phyloP scores from a whole-genome alignment of 2,329 filamentous ascomycete species.

The Claviceps quebecensis region DNA sequence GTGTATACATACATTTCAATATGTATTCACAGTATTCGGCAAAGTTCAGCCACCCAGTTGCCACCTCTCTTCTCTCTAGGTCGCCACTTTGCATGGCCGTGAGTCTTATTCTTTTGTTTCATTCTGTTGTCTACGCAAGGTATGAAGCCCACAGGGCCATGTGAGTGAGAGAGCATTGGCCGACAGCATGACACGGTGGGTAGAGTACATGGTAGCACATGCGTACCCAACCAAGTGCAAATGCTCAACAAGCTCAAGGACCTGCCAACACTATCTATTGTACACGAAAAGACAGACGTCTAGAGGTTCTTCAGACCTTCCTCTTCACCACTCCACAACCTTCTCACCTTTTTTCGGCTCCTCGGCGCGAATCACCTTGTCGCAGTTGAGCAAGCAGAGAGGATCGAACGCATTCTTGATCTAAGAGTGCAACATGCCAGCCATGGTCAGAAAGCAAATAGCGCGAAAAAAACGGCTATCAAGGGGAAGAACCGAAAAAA shows the following conservation, averaged over 20 bases:
- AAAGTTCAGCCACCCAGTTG: too few species aligned
- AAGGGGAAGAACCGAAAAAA: neutral
- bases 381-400: constrained; percentile 52
- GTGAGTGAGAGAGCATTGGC: too few species aligned
- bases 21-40: too few species aligned
- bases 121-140: too few species aligned
- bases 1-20: too few species aligned
- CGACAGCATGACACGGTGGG: neutral
- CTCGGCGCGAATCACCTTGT: constrained; percentile 53
- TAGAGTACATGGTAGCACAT: neutral
- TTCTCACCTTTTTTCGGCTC: constrained; percentile 28
- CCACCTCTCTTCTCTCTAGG: too few species aligned
- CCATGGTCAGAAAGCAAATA: neutral
- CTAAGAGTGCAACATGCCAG: constrained; percentile 22
- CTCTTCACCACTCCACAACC: constrained; percentile 28
- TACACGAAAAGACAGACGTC: neutral
- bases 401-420: constrained; percentile 74
- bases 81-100: too few species aligned
- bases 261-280: too few species aligned
- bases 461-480: neutral
- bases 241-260: neutral
- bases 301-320: neutral
- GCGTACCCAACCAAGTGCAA: neutral
- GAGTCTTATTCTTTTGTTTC: too few species aligned
- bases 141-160: too few species aligned